Percentiles rank a stretch among this genome's conserved stretches.
Conservation (phyloP, 1,284 basidiomycete species). For the Trichosporon sp. region DNA sequence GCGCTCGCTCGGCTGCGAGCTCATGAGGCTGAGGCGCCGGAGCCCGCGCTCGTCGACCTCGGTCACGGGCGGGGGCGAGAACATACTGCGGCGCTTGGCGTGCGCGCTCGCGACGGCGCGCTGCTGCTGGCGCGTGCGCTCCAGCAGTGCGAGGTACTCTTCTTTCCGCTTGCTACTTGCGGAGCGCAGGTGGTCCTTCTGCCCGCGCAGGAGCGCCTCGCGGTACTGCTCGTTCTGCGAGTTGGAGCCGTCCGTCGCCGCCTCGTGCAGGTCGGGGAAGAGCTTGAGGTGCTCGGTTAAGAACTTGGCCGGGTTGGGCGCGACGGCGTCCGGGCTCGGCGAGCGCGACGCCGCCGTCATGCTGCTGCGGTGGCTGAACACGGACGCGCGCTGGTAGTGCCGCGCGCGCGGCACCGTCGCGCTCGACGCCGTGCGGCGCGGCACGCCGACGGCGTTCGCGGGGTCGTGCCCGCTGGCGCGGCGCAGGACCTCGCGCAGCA, state of each 20-base stretch:
- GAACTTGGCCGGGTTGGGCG: constrained; percentile 2
- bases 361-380: neutral
- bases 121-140: neutral
- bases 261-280: constrained; percentile 4
- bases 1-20: neutral
- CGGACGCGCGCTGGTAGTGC: neutral
- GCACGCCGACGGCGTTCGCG: neutral
- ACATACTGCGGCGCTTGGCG: neutral
- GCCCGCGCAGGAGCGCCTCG: neutral
- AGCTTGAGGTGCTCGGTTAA: constrained; percentile 1
- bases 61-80: neutral
- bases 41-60: constrained; percentile 5
- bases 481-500: neutral
- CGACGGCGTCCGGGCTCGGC: neutral
- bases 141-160: neutral
- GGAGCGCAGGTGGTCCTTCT: neutral
- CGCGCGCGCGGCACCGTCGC: neutral
- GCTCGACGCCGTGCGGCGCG: neutral
- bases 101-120: neutral
- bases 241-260: neutral
- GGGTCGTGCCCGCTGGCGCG: neutral
- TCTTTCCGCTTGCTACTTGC: neutral
- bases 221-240: constrained; percentile 3
- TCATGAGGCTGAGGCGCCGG: neutral
- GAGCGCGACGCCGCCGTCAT: neutral